Evolutionary conservation across 345 rosid genomes (phyloP), one percentile per base, ranked within the genome.

Genomic region (Brassica rapa): DNA sequence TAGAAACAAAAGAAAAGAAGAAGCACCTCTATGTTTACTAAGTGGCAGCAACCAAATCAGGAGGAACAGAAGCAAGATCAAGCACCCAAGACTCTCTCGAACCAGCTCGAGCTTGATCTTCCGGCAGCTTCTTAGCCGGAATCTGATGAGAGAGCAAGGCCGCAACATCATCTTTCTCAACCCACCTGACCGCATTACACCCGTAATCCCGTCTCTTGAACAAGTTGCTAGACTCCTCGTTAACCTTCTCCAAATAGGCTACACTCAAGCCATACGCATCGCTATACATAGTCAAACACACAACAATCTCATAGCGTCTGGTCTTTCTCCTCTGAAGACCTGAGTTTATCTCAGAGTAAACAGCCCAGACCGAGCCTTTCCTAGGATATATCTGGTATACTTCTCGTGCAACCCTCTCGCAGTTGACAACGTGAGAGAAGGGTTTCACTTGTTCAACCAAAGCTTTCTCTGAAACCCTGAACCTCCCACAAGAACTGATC

Each of bases 341-440:
- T 16, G 65, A 30, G 74, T 63, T 74, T 8, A 72, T 81, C 68
- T 86, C 90, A 43, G 79, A 81, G 41, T 84, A 82, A 60, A 94
- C 77, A 8, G 92, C 97, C 98, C 98, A 94, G 32, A 94, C 86
- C 0, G 97, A 90, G 64, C 95, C 97, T 82, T 94, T 94, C 70
- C 72, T 86, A 0, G 98, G 97, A 82, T 86, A 94, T 71, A 94
- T 90, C 83, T 90, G 79, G 77, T 92, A 94, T 70, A 86, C 71
- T 80, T 87, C 91, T 76, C 82, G 82, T 30, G 97, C 93, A 63
- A 83, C 98, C 85, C 95, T 87, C 82, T 94, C 97, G 61, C 93
- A 86, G 33, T 85, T 86, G 57, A 89, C 85, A 57, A 85, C 70
- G 53, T 92, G 95, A 10, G 97, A 94, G 82, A 94, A 90, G 70